Evolutionary conservation across 495 filamentous ascomycete species (phyloP), one percentile per base, ranked within the genome.

Genomic region (Aspergillus kassunensis): DNA sequence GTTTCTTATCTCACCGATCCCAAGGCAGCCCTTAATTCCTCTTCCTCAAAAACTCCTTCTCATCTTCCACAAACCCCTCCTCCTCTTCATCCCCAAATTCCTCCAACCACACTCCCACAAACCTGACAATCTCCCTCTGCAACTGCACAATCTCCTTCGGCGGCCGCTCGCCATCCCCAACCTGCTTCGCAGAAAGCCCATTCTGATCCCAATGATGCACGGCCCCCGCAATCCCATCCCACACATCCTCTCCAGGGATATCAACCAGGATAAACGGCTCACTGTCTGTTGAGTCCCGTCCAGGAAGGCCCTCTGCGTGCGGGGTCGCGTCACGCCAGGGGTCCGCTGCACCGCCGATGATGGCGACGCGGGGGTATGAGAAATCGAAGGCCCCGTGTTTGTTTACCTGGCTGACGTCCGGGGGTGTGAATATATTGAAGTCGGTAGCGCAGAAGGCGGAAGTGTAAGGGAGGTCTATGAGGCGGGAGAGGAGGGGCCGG

Each of bases 161-260:
- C 16, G 83, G 82, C 42, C 82, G 21, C 25, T 47, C 50, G 1
- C 66, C 66, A 3, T 71, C 40, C 11, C 62, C 74, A 4, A 78
- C 82, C 70, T 86, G 71, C 54, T 85, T 84, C 3, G 70, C 66
- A 41, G 83, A 83, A 36, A 86, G 44, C 8, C 83, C 84, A 61
- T 88, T 86, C 75, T 88, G 80, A 62, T 88, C 85, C 81, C 80
- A 88, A 65, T 87, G 83, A 64, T 88, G 85, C 39, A 86, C 82
- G 0, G 71, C 82, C 0, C 71, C 75, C n/a, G 27, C 37, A 3
- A 57, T 49, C 16, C 52, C 55, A 53, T 64, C 61, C 57, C 58
- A 64, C 1, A 64, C 55, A 13, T 61, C 36, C 12, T 51, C 50
- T 16, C 45, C 55, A 1, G 41, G 15, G 4, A 64, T 21, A n/a